Evolutionary conservation across 2,329 filamentous ascomycete genomes (phyloP), one percentile per base, ranked within the genome.

Genomic region (Cucurbitaria berberidis): DNA sequence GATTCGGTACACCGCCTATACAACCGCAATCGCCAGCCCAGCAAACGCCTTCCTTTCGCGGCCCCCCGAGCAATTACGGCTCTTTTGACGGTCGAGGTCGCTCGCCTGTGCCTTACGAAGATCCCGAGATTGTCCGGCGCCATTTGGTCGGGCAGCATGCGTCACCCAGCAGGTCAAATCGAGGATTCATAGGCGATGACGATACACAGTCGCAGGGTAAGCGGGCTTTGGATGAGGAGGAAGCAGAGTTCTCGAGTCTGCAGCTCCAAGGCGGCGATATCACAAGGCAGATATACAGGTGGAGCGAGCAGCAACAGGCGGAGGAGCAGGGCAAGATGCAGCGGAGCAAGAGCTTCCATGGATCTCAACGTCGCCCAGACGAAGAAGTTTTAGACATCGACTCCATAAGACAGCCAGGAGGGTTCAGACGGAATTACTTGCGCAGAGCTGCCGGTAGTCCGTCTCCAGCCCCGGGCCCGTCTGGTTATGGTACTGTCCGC

Each of bases 251-350:
- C 73, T 97, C 93, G 26, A 98, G 95, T 76, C 77, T 99, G 72
- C 88, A 88, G 70, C 80, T 99, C 41, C 96, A 98, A 73, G 95
- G 95, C 55, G 95, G 95, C 59, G 95, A 99, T 73, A 89, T 97
- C 51, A 97, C 93, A 21, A 84, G 95, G 55, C 91, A 93, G 48
- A 96, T 99, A 66, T 99, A 99, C 80, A 89, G 91, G 65, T 99
- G 96, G 91, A 91, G 92, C 5, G 92, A 98, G 74, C 90, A 96
- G 72, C 89, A 89, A 45, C 88, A 96, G 69, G 81, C 86, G 41
- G 85, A 87, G 62, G 78, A 80, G 42, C 83, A 81, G 55, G 80
- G 82, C 16, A 85, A 85, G 64, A 80, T 86, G 68, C 85, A 88
- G 65, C 86, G 93, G 66, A 96, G 93, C 77, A 89, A 93, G 78